These are phyloP conservation scores for Capronia coronata DNA, from an alignment of 2,329 filamentous ascomycete genomes.

Conservation along the genomic window DNA sequence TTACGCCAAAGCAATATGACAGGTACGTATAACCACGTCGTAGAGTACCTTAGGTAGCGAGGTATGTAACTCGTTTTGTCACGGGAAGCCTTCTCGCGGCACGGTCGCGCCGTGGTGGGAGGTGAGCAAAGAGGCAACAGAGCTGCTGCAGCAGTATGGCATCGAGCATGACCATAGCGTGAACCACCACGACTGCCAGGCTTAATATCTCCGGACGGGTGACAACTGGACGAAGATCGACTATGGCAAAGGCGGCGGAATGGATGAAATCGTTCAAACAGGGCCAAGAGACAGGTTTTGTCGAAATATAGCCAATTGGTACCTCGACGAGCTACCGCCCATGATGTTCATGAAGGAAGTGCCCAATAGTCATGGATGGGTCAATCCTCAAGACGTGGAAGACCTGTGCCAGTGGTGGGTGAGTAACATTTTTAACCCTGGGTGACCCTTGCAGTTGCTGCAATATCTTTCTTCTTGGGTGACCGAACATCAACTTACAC, in stretches of 20 bases:
- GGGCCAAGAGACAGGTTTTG: neutral
- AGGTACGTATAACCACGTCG: no score
- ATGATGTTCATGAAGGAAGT: slow-evolving; percentile 45
- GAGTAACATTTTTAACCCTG: neutral
- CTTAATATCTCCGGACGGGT: no score
- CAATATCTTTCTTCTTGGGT: no score
- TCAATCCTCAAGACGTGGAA: slow-evolving; percentile 36
- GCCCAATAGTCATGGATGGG: slow-evolving; percentile 37
- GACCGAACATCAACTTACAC: no score
- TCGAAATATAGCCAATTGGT: slow-evolving; percentile 36
- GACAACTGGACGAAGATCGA: no score
- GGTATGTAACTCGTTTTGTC: no score
- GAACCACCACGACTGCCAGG: no score
- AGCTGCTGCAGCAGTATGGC: slow-evolving; percentile 38
- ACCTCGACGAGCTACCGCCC: neutral
- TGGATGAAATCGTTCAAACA: no score
- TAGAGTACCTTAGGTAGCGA: no score
- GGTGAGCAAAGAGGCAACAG: slow-evolving; percentile 58
- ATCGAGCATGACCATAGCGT: slow-evolving; percentile 43
- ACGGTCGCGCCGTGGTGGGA: slow-evolving; percentile 76
- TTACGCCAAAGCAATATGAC: no score
- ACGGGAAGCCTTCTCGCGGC: slow-evolving; percentile 61
- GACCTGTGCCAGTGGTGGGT: slow-evolving; percentile 38
- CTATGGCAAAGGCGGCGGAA: no score
- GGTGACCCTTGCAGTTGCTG: no score